Base-by-base conservation (phyloP, 805 yeast species). In the Nakazawaea wyomingensis region DNA sequence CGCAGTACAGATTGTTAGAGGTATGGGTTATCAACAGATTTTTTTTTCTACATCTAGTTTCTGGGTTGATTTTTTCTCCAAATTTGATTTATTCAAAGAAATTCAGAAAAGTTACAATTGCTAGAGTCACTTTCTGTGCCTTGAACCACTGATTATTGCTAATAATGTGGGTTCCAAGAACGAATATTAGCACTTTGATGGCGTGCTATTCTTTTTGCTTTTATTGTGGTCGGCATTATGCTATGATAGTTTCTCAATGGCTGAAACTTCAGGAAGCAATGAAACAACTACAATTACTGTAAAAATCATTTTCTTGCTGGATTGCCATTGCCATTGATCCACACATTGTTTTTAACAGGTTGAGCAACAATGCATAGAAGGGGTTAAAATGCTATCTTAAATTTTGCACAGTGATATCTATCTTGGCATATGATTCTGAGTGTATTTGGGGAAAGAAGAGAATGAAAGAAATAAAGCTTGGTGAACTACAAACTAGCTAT, bases 261-360 rank as follows among this genome's bases (percentile, higher is more conserved):
- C 34, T 31, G 71, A 74, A 47, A 59, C 66, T 39, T 71, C 74
- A 4, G 81, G 81, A 9, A 74, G 81, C n/a, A 76, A 76, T 60
- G 74, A 72, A 54, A 56, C 64, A 26, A 60, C 70, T 5, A 65
- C 65, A 9, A 71, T 66, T 50, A 74, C 76, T 11, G 50, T 68
- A 27, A 51, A 64, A 40, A 62, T 75, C 33, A 53, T n/a, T 74
- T 30, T 69, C 68, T 13, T 74, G 68, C 55, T 72, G 78, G 50
- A 72, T 66, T n/a, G 82, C 81, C 16, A 77, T 76, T 52, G 57
- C 72, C 44, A 61, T 66, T 37, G 81, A 82, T 5, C 78, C 80
- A 1, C 76, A 71, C 49, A 64, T 74, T 11, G 72, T 73, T 53
- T 60, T 61, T 32, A 54, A 57, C 3, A 49, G 41, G n/a, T n/a